Evolutionary conservation across 305 asterid species (phyloP), one percentile per base, ranked within the genome.

Genomic region (Fraxinus dipetala): DNA sequence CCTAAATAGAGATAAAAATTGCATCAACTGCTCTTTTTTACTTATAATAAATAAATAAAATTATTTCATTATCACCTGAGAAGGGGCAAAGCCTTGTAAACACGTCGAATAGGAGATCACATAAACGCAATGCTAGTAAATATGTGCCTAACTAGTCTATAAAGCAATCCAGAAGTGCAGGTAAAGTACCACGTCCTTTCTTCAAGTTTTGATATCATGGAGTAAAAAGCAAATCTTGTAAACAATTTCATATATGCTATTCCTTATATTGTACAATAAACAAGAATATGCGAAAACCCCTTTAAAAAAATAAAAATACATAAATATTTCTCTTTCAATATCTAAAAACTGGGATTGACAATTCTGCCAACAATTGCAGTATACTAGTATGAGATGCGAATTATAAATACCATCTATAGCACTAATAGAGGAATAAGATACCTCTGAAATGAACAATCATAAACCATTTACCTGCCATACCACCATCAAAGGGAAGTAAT

Each of bases 401-500:
- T 11, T 54, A 78, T 32, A 76, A 82, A 76, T 69, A 69, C 43
- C 79, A 69, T n/a, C 70, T 28, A 69, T 31, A 70, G 43, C 26
- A 24, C 43, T n/a, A 69, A 45, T 51, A 85, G 73, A 24, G 73
- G 77, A 56, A 82, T 73, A 72, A 56, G 72, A 63, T 74, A 38
- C 80, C 51, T 38, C 48, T 34, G 40, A 72, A 75, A 59, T 45
- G 59, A 79, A 26, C 76, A 76, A 77, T 38, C 81, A 74, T 32
- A 54, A 59, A 86, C 69, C 80, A 82, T 80, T 40, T 89, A 96
- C 99, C 99, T 88, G 97, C 87, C 81, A 96, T 91, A 79, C 99
- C 99, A 75, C 97, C 96, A 86, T 96, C 98, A 79, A 94, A 96
- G 83, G 99, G 90, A 88, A 96, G 97, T 80, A 96, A 86, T 70